Evolutionary conservation across 2,329 filamentous ascomycete species (phyloP).

Genomic region (Cytospora piceae): DNA sequence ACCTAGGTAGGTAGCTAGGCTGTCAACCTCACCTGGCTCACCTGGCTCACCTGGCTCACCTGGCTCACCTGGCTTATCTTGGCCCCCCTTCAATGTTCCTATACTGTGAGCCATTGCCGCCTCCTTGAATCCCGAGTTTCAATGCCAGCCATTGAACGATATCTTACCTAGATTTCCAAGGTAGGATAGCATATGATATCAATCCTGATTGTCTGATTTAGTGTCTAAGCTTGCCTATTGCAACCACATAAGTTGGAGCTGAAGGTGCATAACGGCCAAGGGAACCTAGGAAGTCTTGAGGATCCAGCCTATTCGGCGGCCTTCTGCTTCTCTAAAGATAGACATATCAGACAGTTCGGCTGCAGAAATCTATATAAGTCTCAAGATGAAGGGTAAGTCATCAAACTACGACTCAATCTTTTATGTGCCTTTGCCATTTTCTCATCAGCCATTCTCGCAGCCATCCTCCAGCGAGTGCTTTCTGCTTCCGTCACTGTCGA

Average conservation of each 20-base stretch:
- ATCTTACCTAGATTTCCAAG: background rate
- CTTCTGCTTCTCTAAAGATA: background rate
- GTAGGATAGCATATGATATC: background rate
- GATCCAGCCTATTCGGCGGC: background rate
- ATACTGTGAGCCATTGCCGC: background rate
- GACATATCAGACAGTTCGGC: background rate
- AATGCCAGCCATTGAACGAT: background rate
- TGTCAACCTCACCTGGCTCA: background rate
- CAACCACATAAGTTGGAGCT: background rate
- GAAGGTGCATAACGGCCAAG: background rate
- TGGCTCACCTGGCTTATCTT: background rate
- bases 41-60: background rate
- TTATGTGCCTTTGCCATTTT: background rate
- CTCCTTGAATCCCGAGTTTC: background rate
- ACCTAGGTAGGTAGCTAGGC: too few species aligned
- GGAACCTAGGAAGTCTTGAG: background rate
- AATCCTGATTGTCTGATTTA: background rate
- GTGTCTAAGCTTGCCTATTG: background rate
- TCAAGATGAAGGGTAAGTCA: conserved; percentile 43
- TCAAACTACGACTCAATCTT: background rate
- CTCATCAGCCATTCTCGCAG: conserved; percentile 50
- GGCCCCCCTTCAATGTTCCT: background rate
- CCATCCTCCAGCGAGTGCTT: conserved; percentile 89
- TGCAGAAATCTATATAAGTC: background rate
- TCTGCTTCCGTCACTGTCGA: conserved; percentile 97